Evolutionary conservation across 768 basidiomycete genomes (phyloP).

Genomic region (Coprinopsis strossmayeri): DNA sequence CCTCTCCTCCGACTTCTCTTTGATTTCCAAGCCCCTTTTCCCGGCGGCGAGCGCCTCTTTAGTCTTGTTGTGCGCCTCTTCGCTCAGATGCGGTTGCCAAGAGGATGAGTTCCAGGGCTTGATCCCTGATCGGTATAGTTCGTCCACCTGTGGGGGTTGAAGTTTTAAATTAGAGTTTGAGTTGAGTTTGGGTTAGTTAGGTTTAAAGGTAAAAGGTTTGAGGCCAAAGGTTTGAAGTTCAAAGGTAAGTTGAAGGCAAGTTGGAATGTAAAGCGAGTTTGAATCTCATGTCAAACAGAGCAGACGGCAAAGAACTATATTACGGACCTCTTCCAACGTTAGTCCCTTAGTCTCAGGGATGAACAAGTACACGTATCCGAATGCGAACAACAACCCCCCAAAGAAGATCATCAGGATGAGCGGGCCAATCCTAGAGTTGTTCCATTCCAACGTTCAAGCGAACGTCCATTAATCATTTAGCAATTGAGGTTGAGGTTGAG

Average conservation of each 20-base stretch:
- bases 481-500: no score
- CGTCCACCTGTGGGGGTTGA: no score
- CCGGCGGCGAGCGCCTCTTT: no score
- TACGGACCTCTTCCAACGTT: slow-evolving; percentile 60
- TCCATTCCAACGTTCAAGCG: background rate
- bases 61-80: slow-evolving; percentile 30
- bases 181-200: no score
- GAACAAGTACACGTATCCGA: slow-evolving; percentile 65
- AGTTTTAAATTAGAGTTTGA: no score
- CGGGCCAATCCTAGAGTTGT: slow-evolving; percentile 50
- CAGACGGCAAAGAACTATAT: slow-evolving; percentile 7
- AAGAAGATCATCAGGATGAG: slow-evolving; percentile 74
- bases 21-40: no score
- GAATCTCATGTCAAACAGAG: no score
- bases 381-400: slow-evolving; percentile 64
- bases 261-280: background rate
- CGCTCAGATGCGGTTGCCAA: slow-evolving; percentile 50
- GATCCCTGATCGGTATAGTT: slow-evolving; percentile 62
- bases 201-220: no score
- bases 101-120: slow-evolving; percentile 57
- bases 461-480: slow-evolving; percentile 12
- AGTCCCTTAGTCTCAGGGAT: slow-evolving; percentile 82
- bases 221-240: background rate
- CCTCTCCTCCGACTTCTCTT: no score
- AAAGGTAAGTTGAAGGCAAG: no score